Evolutionary conservation across 257 asterid genomes (phyloP).

Genomic region (Euphrasia confusa): DNA sequence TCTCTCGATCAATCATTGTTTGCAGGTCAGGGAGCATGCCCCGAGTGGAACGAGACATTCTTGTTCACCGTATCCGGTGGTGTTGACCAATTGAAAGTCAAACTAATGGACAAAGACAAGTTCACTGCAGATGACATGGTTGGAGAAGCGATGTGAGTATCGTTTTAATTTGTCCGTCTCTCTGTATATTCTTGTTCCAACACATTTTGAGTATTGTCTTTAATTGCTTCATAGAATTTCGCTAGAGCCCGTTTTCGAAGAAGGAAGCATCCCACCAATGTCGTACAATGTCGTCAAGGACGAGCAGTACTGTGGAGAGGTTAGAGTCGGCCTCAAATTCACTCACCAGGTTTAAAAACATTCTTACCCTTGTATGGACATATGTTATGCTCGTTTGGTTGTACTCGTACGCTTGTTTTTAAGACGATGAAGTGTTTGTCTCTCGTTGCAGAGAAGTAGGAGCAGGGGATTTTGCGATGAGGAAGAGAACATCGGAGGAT

Average conservation of each 20-base stretch:
- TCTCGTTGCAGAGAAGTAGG: slow-evolving; percentile 28
- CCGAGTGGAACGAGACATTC: slow-evolving; percentile 90
- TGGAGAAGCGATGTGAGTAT: slow-evolving; percentile 73
- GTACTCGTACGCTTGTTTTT: not conserved
- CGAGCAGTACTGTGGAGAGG: slow-evolving; percentile 62
- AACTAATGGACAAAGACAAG: slow-evolving; percentile 62
- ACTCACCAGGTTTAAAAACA: slow-evolving; percentile 37
- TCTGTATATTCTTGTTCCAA: not conserved
- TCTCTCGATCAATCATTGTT: not conserved
- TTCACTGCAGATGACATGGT: slow-evolving; percentile 56
- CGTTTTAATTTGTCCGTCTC: too few species aligned
- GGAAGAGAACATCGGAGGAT: slow-evolving; percentile 43
- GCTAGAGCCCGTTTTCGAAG: slow-evolving; percentile 43
- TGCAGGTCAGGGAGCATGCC: slow-evolving; percentile 51
- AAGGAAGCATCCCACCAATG: slow-evolving; percentile 43
- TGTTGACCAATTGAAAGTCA: slow-evolving; percentile 49
- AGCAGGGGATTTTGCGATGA: slow-evolving; percentile 16
- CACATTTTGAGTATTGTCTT: not conserved
- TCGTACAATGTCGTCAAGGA: slow-evolving; percentile 66
- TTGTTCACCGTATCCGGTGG: slow-evolving; percentile 50
- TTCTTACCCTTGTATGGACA: not conserved
- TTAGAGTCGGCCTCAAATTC: slow-evolving; percentile 72
- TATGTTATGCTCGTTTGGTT: not conserved
- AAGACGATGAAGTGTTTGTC: slow-evolving; percentile 2
- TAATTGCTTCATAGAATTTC: slow-evolving; percentile 39